Conservation (phyloP, 306 rosid genomes). For the Pyrus bretschneideri region DNA sequence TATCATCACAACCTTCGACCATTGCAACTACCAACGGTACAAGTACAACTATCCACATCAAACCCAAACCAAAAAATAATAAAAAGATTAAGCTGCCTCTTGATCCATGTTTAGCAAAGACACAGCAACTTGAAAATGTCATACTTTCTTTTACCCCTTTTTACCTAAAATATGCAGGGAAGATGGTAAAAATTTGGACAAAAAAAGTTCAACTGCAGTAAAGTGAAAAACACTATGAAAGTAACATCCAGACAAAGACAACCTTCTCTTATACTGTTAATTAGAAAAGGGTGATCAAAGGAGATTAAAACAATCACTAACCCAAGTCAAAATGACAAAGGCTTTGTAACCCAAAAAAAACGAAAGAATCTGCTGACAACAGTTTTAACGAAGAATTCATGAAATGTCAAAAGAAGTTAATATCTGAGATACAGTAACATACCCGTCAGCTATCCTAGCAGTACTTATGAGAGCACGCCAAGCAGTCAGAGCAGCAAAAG, state of each 20-base stretch:
- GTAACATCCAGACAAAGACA: not conserved
- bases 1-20: not conserved
- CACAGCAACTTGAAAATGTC: not conserved
- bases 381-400: not conserved
- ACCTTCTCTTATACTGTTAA: not conserved
- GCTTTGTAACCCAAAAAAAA: not conserved
- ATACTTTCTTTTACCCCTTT: not conserved
- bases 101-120: not conserved
- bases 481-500: slow-evolving; percentile 97
- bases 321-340: not conserved
- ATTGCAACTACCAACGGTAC: not conserved
- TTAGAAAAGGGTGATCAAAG: not conserved
- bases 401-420: not conserved
- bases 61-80: not conserved
- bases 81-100: not conserved
- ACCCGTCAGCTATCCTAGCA: slow-evolving; percentile 89
- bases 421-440: slow-evolving; percentile 21
- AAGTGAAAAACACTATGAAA: not conserved
- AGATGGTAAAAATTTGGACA: not conserved
- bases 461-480: slow-evolving; percentile 93
- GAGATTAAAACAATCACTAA: not conserved
- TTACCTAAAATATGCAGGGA: not conserved
- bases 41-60: not conserved
- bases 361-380: not conserved
- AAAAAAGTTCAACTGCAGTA: not conserved